Conservation (phyloP, 768 basidiomycete genomes). For the Psilocybe subaeruginosa region DNA sequence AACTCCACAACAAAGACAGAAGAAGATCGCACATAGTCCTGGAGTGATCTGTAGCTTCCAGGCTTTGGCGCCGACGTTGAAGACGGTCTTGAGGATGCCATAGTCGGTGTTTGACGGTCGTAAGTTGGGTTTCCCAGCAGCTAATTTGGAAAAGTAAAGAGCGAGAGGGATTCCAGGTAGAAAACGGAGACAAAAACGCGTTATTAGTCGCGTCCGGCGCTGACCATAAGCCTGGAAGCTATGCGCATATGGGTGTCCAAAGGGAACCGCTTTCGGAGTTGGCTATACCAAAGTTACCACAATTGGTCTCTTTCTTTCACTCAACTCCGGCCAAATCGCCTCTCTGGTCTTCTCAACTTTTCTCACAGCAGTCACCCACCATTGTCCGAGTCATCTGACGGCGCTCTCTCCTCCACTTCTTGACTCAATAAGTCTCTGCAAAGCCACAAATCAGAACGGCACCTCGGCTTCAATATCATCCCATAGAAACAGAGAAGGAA, state of each 20-base stretch:
- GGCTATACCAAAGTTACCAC: constrained; percentile 18
- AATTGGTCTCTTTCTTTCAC: constrained; percentile 11
- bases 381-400: constrained; percentile 17
- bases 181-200: constrained; percentile 21
- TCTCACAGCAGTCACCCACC: constrained; percentile 6
- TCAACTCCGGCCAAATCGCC: constrained; percentile 1
- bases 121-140: constrained; percentile 2
- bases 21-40: constrained; percentile 59
- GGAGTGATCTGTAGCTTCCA: constrained; percentile 54
- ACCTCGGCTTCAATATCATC: not conserved
- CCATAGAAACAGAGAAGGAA: not conserved
- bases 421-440: not conserved
- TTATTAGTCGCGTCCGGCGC: constrained; percentile 49
- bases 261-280: constrained; percentile 20
- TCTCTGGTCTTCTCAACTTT: not conserved
- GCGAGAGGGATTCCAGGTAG: constrained; percentile 6
- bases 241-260: constrained; percentile 33
- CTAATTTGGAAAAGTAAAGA: constrained; percentile 1
- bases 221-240: constrained; percentile 33
- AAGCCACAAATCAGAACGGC: not conserved
- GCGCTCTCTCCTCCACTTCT: not conserved
- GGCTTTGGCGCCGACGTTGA: constrained; percentile 39
- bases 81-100: constrained; percentile 43
- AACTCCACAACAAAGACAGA: not conserved
- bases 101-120: constrained; percentile 21